Evolutionary conservation across 768 basidiomycete species (phyloP).

Genomic region (Lentinus tigrinus): DNA sequence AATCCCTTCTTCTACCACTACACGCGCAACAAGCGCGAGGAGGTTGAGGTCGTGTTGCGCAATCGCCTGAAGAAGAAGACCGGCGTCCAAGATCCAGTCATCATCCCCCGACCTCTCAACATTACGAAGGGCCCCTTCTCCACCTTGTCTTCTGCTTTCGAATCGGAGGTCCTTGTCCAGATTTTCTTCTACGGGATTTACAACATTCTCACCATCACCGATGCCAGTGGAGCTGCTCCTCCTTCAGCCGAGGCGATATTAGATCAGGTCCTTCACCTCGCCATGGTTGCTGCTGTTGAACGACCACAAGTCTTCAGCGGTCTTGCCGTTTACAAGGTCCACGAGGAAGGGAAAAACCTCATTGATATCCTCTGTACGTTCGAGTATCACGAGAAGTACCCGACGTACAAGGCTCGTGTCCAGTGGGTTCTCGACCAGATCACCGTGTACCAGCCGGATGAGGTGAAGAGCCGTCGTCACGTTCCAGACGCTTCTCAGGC

Average conservation of each 20-base stretch:
- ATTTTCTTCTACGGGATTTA: constrained; percentile 80
- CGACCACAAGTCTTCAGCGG: constrained; percentile 59
- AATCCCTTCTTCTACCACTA: constrained; percentile 97
- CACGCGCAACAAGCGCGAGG: constrained; percentile 88
- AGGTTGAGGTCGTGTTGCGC: constrained; percentile 77
- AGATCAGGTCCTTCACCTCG: constrained; percentile 83
- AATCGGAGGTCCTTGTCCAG: constrained; percentile 71
- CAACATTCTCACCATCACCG: constrained; percentile 69
- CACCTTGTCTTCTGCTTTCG: constrained; percentile 59
- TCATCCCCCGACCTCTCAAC: constrained; percentile 70
- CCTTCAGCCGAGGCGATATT: constrained; percentile 86
- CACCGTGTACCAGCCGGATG: constrained; percentile 51
- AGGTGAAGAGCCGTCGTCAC: constrained; percentile 51
- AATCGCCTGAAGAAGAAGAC: constrained; percentile 65
- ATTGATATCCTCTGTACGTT: constrained; percentile 73
- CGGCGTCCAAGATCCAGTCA: constrained; percentile 61
- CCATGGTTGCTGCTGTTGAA: constrained; percentile 83
- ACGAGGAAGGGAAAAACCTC: constrained; percentile 60
- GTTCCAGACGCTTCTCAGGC: constrained; percentile 36
- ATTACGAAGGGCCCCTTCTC: constrained; percentile 71
- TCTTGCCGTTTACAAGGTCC: constrained; percentile 52
- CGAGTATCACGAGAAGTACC: constrained; percentile 77
- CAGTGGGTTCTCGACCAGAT: constrained; percentile 74
- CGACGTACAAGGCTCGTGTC: constrained; percentile 66
- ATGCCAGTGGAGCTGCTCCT: constrained; percentile 56